Evolutionary conservation across 2,329 filamentous ascomycete species (phyloP), one percentile per base, ranked within the genome.

Genomic region (Penicillium sp.): DNA sequence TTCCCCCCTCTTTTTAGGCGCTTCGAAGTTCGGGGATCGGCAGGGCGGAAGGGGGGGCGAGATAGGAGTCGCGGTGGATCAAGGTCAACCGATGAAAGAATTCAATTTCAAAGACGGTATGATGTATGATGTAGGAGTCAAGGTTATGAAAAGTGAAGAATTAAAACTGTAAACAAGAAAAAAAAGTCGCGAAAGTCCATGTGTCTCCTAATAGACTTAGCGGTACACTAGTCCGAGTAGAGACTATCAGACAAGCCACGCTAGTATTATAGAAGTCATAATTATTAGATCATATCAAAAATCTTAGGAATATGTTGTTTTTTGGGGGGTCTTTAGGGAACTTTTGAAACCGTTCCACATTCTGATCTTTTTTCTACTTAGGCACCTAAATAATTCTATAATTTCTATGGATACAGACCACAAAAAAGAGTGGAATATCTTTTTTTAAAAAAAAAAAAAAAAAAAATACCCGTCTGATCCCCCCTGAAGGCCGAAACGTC

Each of bases 1-100:
- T 47, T 44, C 17, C 59, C 62, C 63, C 60, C 58, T 61, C 58
- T 62, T 66, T 63, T 63, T 62, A 38, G 55, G 49, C 56, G 56
- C 51, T 45, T 63, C 44, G 52, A 53, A 44, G 53, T 59, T 60
- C 59, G 49, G 55, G 55, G 60, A 63, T 64, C 58, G 58, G 54
- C 58, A 59, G 61, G 52, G 59, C 51, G 55, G 60, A 57, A 59
- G 53, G 61, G 53, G 49, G 51, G 55, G 49, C 42, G 49, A 57
- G 49, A 53, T 48, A 53, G 55, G 55, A 57, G 49, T 55, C 6
- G 31, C 42, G 45, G 51, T 55, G 53, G 53, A 50, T 50, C 55
- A 36, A 57, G 49, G 49, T 45, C 35, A 56, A 49, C 48, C 45
- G 50, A 52, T 17, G 33, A 52, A 27, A 38, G n/a, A 50, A 41